Base-by-base conservation (phyloP, 108 stramenopile genomes). In the Parietichytrium sp. region DNA sequence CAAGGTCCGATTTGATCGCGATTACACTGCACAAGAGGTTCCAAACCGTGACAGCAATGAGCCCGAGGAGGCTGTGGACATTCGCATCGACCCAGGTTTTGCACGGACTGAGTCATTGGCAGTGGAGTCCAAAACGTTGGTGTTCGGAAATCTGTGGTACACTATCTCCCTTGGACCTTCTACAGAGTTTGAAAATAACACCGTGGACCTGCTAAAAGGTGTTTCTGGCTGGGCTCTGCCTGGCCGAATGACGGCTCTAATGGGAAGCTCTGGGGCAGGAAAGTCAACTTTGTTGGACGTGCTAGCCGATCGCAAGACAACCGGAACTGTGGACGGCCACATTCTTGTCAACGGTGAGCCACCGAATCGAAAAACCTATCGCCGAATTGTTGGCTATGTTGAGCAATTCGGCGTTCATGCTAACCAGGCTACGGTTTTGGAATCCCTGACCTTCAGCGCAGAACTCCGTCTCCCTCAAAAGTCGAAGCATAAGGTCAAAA, bases 261-360 rank as follows among this genome's bases (percentile, higher is more conserved):
- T 85, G 81, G 88, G 86, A 27, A n/a, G 54, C 15, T 50, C 48
- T 20, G 92, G 90, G 4, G 86, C 88, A 12, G 90, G 90, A 2
- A 92, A 92, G 83, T 89, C 90, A 1, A 84, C 85, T 1, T 79
- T 94, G 3, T 72, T 94, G 49, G 91, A 94, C 81, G 91, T 90
- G 18, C 81, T 94, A 18, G 87, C 87, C 52, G 91, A 91, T 15
- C 52, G 92, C 26, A 91, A 91, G 20, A 90, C 55, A 33, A 87
- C 88, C 78, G 92, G 92, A 15, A 80, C 85, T 47, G 78, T 86
- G 4, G 86, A 52, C 26, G 93, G 93, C 1, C 83, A 84, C 16
- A 81, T 92, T 1, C 50, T 54, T 29, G 54, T 93, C 12, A 93
- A 94, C 83, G 93, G 93, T 15, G 55, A 82, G 6, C 48, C 85